Conservation (phyloP, 176 grass and related monocot genomes). For the Puya raimondii region DNA sequence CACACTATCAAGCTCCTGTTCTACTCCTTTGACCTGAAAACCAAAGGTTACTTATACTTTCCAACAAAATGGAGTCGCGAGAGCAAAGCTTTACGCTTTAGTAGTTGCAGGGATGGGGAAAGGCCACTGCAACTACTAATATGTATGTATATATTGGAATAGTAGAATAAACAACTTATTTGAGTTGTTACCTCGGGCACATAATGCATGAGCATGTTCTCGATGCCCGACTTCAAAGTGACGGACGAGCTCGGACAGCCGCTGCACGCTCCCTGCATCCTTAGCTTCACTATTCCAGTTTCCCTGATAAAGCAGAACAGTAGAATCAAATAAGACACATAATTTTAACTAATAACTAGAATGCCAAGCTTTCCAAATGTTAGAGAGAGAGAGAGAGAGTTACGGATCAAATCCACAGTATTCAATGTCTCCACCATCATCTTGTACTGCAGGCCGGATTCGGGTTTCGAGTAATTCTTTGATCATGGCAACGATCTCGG, state of each 20-base stretch:
- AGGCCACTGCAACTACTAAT: no score
- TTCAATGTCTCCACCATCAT: conserved; percentile 98
- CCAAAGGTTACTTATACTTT: background rate
- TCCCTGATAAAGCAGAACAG: conserved; percentile 38
- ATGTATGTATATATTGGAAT: background rate
- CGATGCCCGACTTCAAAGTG: conserved; percentile 94
- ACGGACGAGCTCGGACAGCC: conserved; percentile 95
- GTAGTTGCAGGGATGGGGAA: background rate
- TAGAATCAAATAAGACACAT: background rate
- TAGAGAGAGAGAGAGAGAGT: conserved; percentile 23
- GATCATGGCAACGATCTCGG: conserved; percentile 99
- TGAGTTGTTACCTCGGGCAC: conserved; percentile 60
- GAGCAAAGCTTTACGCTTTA: background rate
- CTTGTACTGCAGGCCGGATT: conserved; percentile 91
- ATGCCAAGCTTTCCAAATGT: background rate
- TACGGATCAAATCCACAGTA: conserved; percentile 83
- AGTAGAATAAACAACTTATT: conserved; percentile 7
- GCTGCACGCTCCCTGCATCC: conserved; percentile 97
- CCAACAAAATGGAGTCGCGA: background rate
- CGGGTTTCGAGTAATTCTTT: conserved; percentile 94
- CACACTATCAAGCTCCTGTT: conserved; percentile 65
- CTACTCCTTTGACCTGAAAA: conserved; percentile 95
- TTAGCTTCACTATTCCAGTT: conserved; percentile 77
- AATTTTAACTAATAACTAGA: background rate
- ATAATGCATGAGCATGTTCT: conserved; percentile 99